Evolutionary conservation across 805 yeast genomes (phyloP).

Genomic region (Myxozyma geophila): DNA sequence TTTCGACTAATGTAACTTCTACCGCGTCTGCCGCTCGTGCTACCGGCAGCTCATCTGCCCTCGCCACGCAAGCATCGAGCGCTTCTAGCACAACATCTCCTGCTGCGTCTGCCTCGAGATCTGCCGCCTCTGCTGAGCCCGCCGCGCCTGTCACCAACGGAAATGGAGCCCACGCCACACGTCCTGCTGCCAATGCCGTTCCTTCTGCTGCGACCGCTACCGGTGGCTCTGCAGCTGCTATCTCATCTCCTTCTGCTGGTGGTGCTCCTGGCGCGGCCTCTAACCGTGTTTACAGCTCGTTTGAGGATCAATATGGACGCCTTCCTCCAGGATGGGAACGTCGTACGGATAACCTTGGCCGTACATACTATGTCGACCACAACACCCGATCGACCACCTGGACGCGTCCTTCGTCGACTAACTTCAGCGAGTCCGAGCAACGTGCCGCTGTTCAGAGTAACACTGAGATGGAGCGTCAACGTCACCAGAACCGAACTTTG

Average conservation of each 20-base stretch:
- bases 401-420: slow-evolving; percentile 91
- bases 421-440: slow-evolving; percentile 75
- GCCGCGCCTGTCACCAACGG: slow-evolving; percentile 29
- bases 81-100: slow-evolving; percentile 1
- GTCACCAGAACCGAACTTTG: slow-evolving; percentile 85
- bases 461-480: slow-evolving; percentile 87
- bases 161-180: slow-evolving; percentile 22
- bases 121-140: slow-evolving; percentile 38
- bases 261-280: slow-evolving; percentile 14
- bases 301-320: slow-evolving; percentile 96
- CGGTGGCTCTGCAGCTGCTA: slow-evolving; percentile 31
- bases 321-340: slow-evolving; percentile 99
- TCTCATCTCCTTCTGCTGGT: slow-evolving; percentile 29
- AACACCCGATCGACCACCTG: slow-evolving; percentile 98
- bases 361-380: slow-evolving; percentile 98
- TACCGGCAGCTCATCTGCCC: slow-evolving; percentile 23
- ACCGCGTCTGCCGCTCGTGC: slow-evolving; percentile 13
- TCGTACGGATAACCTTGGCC: slow-evolving; percentile 94
- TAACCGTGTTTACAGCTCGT: slow-evolving; percentile 79
- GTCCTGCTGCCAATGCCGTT: slow-evolving; percentile 37
- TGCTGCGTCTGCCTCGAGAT: slow-evolving; percentile 10
- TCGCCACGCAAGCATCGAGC: slow-evolving; percentile 9
- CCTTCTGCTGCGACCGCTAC: slow-evolving; percentile 37
- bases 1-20: slow-evolving; percentile 43
- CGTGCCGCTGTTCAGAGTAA: slow-evolving; percentile 54